Conservation (phyloP, 805 yeast species). For the Kazachstania psychrophila region DNA sequence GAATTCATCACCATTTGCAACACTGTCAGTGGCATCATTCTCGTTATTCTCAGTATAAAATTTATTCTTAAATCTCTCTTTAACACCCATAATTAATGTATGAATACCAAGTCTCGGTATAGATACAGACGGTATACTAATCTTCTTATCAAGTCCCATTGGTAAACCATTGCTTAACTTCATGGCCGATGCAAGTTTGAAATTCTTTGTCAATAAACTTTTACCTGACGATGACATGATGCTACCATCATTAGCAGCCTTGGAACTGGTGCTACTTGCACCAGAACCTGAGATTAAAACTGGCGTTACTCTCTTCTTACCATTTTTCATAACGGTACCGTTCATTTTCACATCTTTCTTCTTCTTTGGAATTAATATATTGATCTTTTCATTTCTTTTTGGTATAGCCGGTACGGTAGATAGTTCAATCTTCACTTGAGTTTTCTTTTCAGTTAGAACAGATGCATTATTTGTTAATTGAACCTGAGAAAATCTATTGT, state of each 20-base stretch:
- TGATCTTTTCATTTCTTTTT: slow-evolving; percentile 9
- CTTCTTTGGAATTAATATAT: slow-evolving; percentile 24
- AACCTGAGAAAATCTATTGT: slow-evolving; percentile 6
- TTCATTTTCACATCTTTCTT: slow-evolving; percentile 24
- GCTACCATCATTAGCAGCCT: background rate
- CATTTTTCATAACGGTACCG: slow-evolving; percentile 58
- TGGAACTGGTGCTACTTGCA: background rate
- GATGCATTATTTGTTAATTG: background rate
- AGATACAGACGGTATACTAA: slow-evolving; percentile 39
- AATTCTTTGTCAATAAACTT: too few relatives aligned
- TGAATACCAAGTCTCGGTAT: slow-evolving; percentile 59
- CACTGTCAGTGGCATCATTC: slow-evolving; percentile 4
- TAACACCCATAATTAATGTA: slow-evolving; percentile 52
- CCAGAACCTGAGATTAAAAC: slow-evolving; percentile 42
- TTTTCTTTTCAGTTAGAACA: background rate
- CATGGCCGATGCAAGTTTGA: too few relatives aligned
- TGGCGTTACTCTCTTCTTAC: slow-evolving; percentile 70
- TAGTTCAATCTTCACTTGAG: background rate
- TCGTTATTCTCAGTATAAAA: slow-evolving; percentile 11
- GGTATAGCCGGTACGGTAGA: background rate
- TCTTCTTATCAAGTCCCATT: slow-evolving; percentile 12
- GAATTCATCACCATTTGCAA: background rate
- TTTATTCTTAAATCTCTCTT: slow-evolving; percentile 31
- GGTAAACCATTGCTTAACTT: slow-evolving; percentile 4
- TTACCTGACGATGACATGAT: too few relatives aligned